These are phyloP conservation scores for Solanum sejunctum DNA, from an alignment of 257 asterid genomes.

Conservation along the genomic window DNA sequence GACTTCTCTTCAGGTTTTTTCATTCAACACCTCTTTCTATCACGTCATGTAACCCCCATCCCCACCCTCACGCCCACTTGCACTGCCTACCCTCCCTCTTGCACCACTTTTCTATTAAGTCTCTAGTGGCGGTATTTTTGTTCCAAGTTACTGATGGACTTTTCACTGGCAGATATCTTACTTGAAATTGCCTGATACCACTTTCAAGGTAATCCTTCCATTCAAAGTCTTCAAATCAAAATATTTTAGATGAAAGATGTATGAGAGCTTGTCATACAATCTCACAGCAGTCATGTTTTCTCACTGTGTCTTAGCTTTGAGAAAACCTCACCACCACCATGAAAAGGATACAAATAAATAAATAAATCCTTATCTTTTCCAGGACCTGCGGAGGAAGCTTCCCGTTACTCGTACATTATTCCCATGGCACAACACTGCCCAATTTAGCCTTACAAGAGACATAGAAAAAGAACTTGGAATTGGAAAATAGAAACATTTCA, in stretches of 20 bases:
- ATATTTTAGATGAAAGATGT: neutral
- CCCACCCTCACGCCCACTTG: too few species aligned
- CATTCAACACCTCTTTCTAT: neutral
- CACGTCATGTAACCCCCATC: neutral
- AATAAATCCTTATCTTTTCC: neutral
- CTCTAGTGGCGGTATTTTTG: neutral
- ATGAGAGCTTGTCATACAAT: neutral
- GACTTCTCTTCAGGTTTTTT: constrained; percentile 62
- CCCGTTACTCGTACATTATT: constrained; percentile 91
- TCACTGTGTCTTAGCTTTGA: neutral
- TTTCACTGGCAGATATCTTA: constrained; percentile 58
- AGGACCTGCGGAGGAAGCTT: constrained; percentile 97
- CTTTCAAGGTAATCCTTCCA: constrained; percentile 69
- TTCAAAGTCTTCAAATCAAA: neutral
- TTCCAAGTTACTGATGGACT: neutral
- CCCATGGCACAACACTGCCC: constrained; percentile 92
- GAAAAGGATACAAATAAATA: neutral
- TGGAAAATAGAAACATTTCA: constrained; percentile 23
- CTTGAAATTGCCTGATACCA: constrained; percentile 68
- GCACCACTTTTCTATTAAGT: neutral
- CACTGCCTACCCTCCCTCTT: neutral
- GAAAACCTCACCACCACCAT: neutral
- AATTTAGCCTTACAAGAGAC: constrained; percentile 82
- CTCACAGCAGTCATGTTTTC: neutral
- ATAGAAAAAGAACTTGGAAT: constrained; percentile 67